Percentiles rank a stretch among this genome's conserved stretches.
phyloP scores from a whole-genome alignment of 345 rosid species.

The Schrenkiella parvula region DNA sequence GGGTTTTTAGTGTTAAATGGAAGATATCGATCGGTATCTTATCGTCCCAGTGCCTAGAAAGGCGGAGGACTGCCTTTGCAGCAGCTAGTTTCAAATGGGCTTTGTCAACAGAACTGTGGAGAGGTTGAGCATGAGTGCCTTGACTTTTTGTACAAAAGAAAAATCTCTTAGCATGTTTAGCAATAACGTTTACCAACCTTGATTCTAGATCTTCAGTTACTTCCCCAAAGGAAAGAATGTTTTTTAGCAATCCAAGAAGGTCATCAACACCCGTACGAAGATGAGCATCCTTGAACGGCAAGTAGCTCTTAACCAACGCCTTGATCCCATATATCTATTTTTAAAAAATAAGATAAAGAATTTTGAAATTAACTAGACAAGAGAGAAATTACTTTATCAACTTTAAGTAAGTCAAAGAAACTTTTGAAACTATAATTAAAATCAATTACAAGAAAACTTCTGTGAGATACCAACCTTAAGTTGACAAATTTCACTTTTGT shows the following conservation, averaged over 20 bases:
- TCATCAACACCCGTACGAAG: constrained; percentile 78
- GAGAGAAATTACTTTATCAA: constrained; percentile 16
- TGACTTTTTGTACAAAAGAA: background rate
- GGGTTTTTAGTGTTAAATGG: constrained; percentile 61
- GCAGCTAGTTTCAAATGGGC: constrained; percentile 91
- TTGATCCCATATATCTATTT: constrained; percentile 85
- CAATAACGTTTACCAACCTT: constrained; percentile 45
- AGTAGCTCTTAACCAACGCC: constrained; percentile 85
- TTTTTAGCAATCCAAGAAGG: constrained; percentile 63
- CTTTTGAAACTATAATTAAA: background rate
- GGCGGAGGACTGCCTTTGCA: constrained; percentile 91
- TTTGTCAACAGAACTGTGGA: constrained; percentile 76
- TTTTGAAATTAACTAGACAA: constrained; percentile 8
- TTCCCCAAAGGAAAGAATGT: constrained; percentile 71
- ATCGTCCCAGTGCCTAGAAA: constrained; percentile 86
- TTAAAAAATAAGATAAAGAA: background rate
- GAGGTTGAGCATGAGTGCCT: constrained; percentile 12
- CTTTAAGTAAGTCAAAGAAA: constrained; percentile 4
- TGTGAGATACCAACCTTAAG: constrained; percentile 65
- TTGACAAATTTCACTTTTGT: constrained; percentile 75
- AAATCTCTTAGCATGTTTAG: constrained; percentile 4
- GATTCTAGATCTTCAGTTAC: constrained; percentile 67
- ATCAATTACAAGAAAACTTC: background rate
- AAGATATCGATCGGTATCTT: constrained; percentile 77
- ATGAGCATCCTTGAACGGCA: constrained; percentile 92